Conservation (phyloP, 768 basidiomycete species). For the Boletus tomentosulus region DNA sequence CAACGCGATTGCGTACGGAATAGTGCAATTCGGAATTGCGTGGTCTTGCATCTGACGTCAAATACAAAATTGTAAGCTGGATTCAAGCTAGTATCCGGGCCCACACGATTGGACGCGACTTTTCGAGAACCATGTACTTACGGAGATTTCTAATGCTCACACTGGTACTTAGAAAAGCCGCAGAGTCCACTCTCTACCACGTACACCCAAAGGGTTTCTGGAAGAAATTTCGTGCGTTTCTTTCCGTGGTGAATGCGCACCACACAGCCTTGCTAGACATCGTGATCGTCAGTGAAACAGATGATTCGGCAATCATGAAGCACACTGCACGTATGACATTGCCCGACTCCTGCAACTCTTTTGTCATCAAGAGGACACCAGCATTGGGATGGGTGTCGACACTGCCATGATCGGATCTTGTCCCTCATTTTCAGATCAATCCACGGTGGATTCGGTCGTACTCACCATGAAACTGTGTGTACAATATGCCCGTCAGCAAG, state of each 20-base stretch:
- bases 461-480: constrained; percentile 51
- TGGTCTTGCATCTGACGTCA: constrained; percentile 29
- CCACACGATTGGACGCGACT: too few relatives aligned
- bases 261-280: constrained; percentile 59
- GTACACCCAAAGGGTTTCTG: constrained; percentile 87
- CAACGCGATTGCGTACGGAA: neutral
- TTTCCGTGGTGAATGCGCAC: constrained; percentile 81
- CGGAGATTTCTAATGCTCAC: neutral
- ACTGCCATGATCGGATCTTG: constrained; percentile 35
- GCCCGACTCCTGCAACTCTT: constrained; percentile 33
- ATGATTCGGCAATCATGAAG: neutral
- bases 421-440: constrained; percentile 1
- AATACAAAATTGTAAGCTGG: constrained; percentile 6
- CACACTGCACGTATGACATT: constrained; percentile 29
- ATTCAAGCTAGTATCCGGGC: neutral
- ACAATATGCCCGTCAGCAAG: constrained; percentile 42
- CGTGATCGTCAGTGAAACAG: neutral
- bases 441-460: neutral
- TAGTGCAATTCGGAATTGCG: constrained; percentile 26
- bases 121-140: too few relatives aligned
- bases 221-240: constrained; percentile 86
- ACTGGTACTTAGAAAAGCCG: constrained; percentile 53
- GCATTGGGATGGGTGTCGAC: constrained; percentile 49
- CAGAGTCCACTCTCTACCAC: constrained; percentile 89
- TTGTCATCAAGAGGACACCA: constrained; percentile 62